Evolutionary conservation across 768 basidiomycete species (phyloP), one percentile per base, ranked within the genome.

Genomic region (Amyloporia xantha): DNA sequence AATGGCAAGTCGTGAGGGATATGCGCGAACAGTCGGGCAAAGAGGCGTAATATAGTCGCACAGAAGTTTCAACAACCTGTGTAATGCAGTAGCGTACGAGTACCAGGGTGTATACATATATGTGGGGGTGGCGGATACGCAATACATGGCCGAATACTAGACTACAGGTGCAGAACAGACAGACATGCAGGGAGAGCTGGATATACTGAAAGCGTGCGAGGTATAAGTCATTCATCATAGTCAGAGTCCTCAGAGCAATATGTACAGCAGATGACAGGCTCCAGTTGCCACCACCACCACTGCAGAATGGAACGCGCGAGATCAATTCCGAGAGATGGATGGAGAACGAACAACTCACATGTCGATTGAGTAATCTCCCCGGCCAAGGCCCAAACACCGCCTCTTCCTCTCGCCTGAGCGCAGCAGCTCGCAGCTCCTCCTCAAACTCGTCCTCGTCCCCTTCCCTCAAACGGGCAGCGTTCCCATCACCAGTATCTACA

Each of bases 261-360:
- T 28, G 37, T 24, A 63, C 84, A 89, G 57, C 79, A 81, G 9
- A 85, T 44, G 17, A 84, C 60, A 4, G 81, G 78, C 55, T 84
- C 78, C 1, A 85, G 44, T 47, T 79, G 77, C 84, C 83, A 85
- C 82, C 82, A 80, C 88, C 89, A 91, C 87, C 88, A 90, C 88
- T 90, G 54, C 45, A 5, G 23, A 33, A 41, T 26, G 12, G 7
- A 44, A 7, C 38, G 30, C 19, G 15, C 20, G 13, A 24, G n/a
- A n/a, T n/a, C n/a, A 44, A 11, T 36, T 30, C 2, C 17, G 30
- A 15, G 15, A 33, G 7, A 33, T 33, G 9, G n/a, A 33, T 7
- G 30, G 30, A 33, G 30, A 33, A 15, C 13, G 21, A 15, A 21
- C n/a, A 5, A 72, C 82, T 55, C 64, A 89, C 87, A 65, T 80